A percentile compares a stretch with the other conserved stretches of the same genome.
phyloP scores from a whole-genome alignment of 2,329 filamentous ascomycete species.

The Paracoccidioides lutzii region DNA sequence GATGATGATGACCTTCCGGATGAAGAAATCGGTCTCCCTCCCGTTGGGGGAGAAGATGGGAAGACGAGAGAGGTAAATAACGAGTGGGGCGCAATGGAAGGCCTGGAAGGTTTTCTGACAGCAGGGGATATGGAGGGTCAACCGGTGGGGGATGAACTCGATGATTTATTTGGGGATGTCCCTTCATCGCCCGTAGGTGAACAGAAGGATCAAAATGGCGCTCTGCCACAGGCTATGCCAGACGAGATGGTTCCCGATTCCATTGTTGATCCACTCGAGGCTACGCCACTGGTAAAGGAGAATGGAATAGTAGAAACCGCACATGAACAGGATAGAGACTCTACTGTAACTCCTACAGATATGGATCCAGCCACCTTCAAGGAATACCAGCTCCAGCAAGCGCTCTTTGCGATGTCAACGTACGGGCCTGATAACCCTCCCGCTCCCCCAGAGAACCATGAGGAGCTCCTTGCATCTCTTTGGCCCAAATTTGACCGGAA shows the following conservation, averaged over 20 bases:
- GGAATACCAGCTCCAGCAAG: slow-evolving; percentile 35
- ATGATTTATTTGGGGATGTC: slow-evolving; percentile 37
- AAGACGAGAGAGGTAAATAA: slow-evolving; percentile 2
- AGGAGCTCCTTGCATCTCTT: slow-evolving; percentile 63
- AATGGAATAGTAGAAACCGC: slow-evolving; percentile 2
- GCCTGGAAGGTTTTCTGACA: slow-evolving; percentile 5
- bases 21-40: slow-evolving; percentile 37
- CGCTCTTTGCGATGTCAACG: slow-evolving; percentile 34
- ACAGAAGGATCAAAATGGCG: slow-evolving; percentile 15
- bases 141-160: slow-evolving; percentile 27
- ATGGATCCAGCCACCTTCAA: slow-evolving; percentile 31
- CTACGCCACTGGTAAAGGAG: neutral
- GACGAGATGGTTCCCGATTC: slow-evolving; percentile 1
- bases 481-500: slow-evolving; percentile 73
- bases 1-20: slow-evolving; percentile 89
- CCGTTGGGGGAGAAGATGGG: slow-evolving; percentile 26
- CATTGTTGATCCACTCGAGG: neutral
- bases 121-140: slow-evolving; percentile 3
- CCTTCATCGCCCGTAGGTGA: slow-evolving; percentile 24
- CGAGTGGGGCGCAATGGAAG: slow-evolving; percentile 7
- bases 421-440: slow-evolving; percentile 48
- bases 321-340: slow-evolving; percentile 9
- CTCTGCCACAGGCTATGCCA: neutral
- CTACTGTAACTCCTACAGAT: slow-evolving; percentile 22
- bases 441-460: slow-evolving; percentile 56